phyloP scores from a whole-genome alignment of 192 early-diverging fungal species.

The Coemansia sp. region DNA sequence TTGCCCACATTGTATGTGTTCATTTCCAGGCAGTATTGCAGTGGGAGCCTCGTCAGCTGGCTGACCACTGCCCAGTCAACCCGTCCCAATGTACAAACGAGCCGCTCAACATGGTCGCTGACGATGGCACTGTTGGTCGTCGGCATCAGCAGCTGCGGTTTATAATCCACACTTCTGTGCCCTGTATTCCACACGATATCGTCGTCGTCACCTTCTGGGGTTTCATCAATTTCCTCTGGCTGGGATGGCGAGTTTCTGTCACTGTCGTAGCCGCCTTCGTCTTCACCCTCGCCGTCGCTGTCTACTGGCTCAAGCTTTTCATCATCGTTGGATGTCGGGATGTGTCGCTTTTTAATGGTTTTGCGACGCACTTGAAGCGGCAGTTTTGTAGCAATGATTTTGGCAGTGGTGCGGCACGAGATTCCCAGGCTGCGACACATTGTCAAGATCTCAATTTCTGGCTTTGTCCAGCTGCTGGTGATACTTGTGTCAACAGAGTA shows the following conservation, averaged over 20 bases:
- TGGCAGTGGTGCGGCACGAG: conserved; percentile 29
- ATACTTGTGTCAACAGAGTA: conserved; percentile 25
- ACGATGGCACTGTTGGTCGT: conserved; percentile 11
- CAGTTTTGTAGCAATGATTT: conserved; percentile 45
- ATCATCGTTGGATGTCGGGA: background rate
- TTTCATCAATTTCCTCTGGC: background rate
- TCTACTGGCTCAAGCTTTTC: background rate
- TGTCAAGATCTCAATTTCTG: conserved; percentile 31
- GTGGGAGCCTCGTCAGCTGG: conserved; percentile 8
- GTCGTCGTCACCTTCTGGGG: background rate
- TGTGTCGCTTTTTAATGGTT: conserved; percentile 16
- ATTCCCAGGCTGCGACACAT: conserved; percentile 33
- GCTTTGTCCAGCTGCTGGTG: conserved; percentile 28
- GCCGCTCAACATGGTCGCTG: conserved; percentile 8
- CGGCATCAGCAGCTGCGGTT: background rate
- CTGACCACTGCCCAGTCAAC: conserved; percentile 30
- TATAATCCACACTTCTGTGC: conserved; percentile 8
- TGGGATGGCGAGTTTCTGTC: background rate
- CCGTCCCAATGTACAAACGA: background rate
- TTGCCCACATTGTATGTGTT: conserved; percentile 23
- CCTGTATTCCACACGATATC: conserved; percentile 27
- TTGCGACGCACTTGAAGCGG: conserved; percentile 48
- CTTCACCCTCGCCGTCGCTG: background rate
- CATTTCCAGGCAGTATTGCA: conserved; percentile 22
- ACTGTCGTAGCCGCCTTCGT: background rate